A percentile compares a stretch with the other conserved stretches of the same genome.
Evolutionary conservation across 139 green algal genomes (phyloP).

Genomic region (Gonium pectorale): DNA sequence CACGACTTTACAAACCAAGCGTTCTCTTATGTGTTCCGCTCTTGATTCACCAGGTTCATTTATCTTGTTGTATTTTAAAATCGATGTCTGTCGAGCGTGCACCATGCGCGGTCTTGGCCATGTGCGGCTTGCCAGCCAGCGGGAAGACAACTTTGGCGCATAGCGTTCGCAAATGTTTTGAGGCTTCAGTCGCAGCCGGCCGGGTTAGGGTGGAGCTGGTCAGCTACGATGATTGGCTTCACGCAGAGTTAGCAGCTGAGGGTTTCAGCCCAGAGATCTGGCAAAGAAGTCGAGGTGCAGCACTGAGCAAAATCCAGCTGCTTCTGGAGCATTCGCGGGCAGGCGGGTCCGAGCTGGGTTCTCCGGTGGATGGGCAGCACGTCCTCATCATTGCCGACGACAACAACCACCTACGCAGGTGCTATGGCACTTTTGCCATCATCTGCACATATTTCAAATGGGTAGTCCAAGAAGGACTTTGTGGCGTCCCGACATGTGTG

Average conservation of each 20-base stretch:
- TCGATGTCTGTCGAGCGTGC: background rate
- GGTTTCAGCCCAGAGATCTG: constrained; percentile 3
- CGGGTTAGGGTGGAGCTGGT: background rate
- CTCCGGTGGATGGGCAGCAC: background rate
- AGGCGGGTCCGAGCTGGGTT: no score
- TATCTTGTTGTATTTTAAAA: background rate
- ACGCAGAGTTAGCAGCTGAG: background rate
- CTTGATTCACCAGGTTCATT: no score
- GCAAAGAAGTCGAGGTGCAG: background rate
- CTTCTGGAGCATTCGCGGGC: no score
- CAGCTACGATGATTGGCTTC: constrained; percentile 21
- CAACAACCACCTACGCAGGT: constrained; percentile 11
- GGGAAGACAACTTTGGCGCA: constrained; percentile 12
- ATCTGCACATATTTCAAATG: no score
- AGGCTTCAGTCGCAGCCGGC: background rate
- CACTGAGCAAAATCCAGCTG: background rate
- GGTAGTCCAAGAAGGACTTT: no score
- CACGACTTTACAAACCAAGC: no score
- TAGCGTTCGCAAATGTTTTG: background rate
- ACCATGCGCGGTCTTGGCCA: constrained; percentile 3
- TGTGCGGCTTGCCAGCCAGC: constrained; percentile 32
- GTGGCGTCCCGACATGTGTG: no score
- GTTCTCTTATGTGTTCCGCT: no score
- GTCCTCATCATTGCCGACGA: constrained; percentile 2
- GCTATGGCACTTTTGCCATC: no score